Base-by-base conservation (phyloP, 495 filamentous ascomycete genomes). In the Venustampulla echinocandica region DNA sequence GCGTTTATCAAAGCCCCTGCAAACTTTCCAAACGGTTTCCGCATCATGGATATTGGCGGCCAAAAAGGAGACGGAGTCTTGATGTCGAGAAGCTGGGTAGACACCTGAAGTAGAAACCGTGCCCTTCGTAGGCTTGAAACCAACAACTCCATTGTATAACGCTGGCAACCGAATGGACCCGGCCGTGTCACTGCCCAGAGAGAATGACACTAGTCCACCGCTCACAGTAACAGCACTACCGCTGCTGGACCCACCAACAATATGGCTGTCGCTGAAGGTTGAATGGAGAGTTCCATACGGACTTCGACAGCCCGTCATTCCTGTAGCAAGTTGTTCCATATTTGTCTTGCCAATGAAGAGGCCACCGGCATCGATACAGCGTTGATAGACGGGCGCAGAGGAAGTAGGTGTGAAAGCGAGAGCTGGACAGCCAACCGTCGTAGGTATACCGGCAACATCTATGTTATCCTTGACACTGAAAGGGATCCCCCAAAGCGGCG, bases 101-200 rank as follows among this genome's bases (percentile, higher is more conserved):
- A 82, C 70, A 3, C 80, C 80, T 3, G 61, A 54, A 17, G 73
- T 69, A 2, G 75, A 77, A 32, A 84, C 62, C 2, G 76, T 74
- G 10, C 80, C 79, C 44, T 77, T 74, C 2, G 80, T 84, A 1
- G 80, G 80, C 52, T 84, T 84, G 60, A 76, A 79, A 13, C 80
- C 80, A n/a, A 80, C 69, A 24, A 84, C 62, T 21, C 76, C 76
- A 58, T 82, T 82, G 61, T 80, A 77, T 0, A 68, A 70, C 1
- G 80, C 71, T 1, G 80, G 80, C 0, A 82, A 70, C 22, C 80
- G 67, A 6, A 77, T 77, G 4, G 73, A 78, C 1, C 80, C 80
- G n/a, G 80, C 80, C 9, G 80, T 83, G 52, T 83, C 80, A 1
- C 79, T 82, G 5, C 69, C 79, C 10, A 84, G 60, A 1, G 77